These are phyloP conservation scores for Atkinsonella hypoxylon DNA, from an alignment of 2,329 filamentous ascomycete genomes.

Conservation along the genomic window DNA sequence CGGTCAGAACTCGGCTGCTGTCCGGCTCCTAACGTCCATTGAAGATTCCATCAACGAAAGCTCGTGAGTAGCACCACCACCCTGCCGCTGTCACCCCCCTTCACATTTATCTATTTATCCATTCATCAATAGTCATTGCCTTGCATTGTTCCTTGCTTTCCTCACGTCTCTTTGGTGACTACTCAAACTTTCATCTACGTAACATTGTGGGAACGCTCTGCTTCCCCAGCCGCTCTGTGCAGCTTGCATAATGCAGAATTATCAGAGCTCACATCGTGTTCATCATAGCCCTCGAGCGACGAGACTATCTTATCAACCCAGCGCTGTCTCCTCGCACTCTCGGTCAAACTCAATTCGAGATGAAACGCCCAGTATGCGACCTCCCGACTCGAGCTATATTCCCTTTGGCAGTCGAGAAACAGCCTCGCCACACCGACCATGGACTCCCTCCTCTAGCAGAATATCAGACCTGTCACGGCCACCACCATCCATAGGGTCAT, in stretches of 20 bases:
- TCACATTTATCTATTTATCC: too few relatives aligned
- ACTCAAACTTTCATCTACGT: too few relatives aligned
- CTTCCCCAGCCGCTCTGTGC: not conserved
- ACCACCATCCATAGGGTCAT: slow-evolving; percentile 57
- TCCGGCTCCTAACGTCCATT: slow-evolving; percentile 51
- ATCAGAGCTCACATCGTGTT: slow-evolving; percentile 27
- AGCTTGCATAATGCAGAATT: not conserved
- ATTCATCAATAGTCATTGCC: not conserved
- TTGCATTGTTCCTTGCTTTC: not conserved
- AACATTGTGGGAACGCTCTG: not conserved
- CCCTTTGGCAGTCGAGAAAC: slow-evolving; percentile 38
- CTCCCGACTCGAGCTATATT: slow-evolving; percentile 51
- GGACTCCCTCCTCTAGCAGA: slow-evolving; percentile 42
- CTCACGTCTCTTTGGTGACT: not conserved
- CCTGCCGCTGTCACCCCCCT: not conserved
- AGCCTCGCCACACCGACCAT: slow-evolving; percentile 42
- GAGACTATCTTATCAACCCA: slow-evolving; percentile 40
- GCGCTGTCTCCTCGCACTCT: slow-evolving; percentile 34
- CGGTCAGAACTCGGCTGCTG: slow-evolving; percentile 37
- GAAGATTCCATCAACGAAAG: slow-evolving; percentile 40
- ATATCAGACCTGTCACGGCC: slow-evolving; percentile 56
- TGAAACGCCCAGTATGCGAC: slow-evolving; percentile 43
- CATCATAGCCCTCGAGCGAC: slow-evolving; percentile 28
- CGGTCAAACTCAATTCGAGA: slow-evolving; percentile 41
- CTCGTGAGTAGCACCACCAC: slow-evolving; percentile 40